Base-by-base conservation (phyloP, 2,329 filamentous ascomycete genomes). In the Ophiostoma fasciatum region DNA sequence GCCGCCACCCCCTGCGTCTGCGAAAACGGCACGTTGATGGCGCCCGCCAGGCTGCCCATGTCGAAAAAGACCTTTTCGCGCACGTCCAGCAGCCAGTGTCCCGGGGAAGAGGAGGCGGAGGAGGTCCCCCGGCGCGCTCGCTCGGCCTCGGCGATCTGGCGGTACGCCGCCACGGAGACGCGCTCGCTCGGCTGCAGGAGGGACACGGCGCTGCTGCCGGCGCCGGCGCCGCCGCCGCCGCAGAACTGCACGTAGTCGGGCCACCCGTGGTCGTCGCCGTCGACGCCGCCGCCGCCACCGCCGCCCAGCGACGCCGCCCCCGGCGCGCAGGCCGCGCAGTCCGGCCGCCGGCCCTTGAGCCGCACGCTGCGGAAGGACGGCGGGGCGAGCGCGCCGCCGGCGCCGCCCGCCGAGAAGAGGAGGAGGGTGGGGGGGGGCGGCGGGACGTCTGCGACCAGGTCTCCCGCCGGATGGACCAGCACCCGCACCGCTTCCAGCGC, bases 161-260 rank as follows among this genome's bases (percentile, higher is more conserved):
- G 9, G 46, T 83, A 87, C 5, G 78, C 66, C 0, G 56, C 48
- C 0, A 75, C 74, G 0, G 74, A 70, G 23, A 94, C 66, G 8
- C 85, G 70, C 46, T 90, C 79, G 1, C 74, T 64, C 0, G 72
- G 58, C 6, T 49, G 51, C 1, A 94, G 63, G 5, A 41, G 17
- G 18, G 23, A 25, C 23, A 13, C 11, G 4, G 23, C 2, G 4
- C 11, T 3, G 4, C 11, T 3, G 4, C 11, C 3, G 4, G 23
- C 4, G 11, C 11, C 3, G 8, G 23, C 11, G 6, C 23, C 23
- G 11, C 23, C 20, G 20, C 73, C 65, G 5, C 87, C 85, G 51
- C 88, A 96, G 51, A 96, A 94, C 35, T 78, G 74, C 1, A 81
- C 68, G 51, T 96, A 96, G 51, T 94, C 83, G 31, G 87, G 61